These are phyloP conservation scores for Russula sp. DNA, from an alignment of 768 basidiomycete genomes.

Conservation along the genomic window DNA sequence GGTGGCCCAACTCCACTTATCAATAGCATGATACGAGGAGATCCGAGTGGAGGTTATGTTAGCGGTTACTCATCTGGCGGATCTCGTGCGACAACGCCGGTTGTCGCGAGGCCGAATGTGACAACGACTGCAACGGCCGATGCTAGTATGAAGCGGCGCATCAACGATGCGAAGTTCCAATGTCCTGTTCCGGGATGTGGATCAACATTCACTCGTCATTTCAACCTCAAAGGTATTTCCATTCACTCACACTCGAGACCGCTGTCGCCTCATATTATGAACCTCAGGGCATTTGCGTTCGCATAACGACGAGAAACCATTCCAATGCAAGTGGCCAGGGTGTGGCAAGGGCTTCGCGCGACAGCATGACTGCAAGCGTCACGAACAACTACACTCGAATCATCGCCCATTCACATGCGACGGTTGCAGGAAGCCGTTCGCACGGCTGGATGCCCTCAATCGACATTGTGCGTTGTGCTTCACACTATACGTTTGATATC, in stretches of 20 bases:
- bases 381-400: constrained; percentile 91
- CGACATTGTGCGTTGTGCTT: constrained; percentile 58
- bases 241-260: constrained; percentile 1
- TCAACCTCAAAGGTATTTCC: constrained; percentile 78
- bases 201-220: constrained; percentile 93
- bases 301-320: constrained; percentile 92
- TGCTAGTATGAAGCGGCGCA: constrained; percentile 78
- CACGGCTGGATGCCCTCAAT: constrained; percentile 90
- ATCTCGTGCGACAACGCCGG: constrained; percentile 18
- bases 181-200: constrained; percentile 95
- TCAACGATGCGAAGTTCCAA: constrained; percentile 80
- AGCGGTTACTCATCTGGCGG: constrained; percentile 8
- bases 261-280: background rate
- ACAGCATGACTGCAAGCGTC: constrained; percentile 95
- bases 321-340: constrained; percentile 91
- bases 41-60: background rate
- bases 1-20: background rate
- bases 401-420: constrained; percentile 90
- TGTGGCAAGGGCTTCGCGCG: constrained; percentile 91
- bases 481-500: background rate
- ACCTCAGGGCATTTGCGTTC: constrained; percentile 80
- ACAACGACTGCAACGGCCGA: constrained; percentile 86
- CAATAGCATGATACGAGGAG: background rate
- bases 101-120: constrained; percentile 68
- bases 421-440: constrained; percentile 90